Evolutionary conservation across 1,139 yeast genomes (phyloP), one percentile per base, ranked within the genome.

Genomic region (Pichia sp.): DNA sequence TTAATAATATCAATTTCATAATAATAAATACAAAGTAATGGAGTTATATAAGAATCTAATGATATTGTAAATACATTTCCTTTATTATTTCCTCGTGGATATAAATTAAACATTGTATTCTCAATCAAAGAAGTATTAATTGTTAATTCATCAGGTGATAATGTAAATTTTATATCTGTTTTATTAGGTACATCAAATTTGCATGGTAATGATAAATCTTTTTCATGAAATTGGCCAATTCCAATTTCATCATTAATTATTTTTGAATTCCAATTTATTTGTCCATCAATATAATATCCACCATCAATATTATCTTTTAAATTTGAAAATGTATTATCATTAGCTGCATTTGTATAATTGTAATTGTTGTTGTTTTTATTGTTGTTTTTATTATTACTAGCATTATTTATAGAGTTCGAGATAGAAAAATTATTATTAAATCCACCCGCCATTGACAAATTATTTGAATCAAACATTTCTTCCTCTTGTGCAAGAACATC

Each of bases 1-100:
- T 72, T 65, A 34, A 69, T 55, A 2, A 81, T 62, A 43, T 70
- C 68, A 5, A 80, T 66, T 58, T 82, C 88, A 58, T 62, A 82
- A 59, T 82, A 82, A 60, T 74, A 82, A 2, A 81, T 64, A 0
- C 83, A 83, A 42, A 55, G 27, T 25, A 48, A 43, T 7, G 51
- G 50, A 3, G 56, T 38, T 11, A 47, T 35, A 40, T 39, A 42
- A 2, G 40, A 38, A 34, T 50, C 42, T 10, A 45, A 9, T 9
- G 44, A 40, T 1, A 50, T 37, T 1, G 53, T 50, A 2, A 48
- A n/a, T 28, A 45, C 43, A 25, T 40, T 38, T n/a, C 40, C 41
- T 38, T 41, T 49, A 31, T 44, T 44, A 27, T 32, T 39, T 1
- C 47, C 43, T 11, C 53, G 40, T 32, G 51, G 51, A 39, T 50